Percentiles rank a stretch among this genome's conserved stretches.
These are phyloP conservation scores for Lachnellula hyalina DNA, from an alignment of 2,329 filamentous ascomycete genomes.

Conservation along the genomic window DNA sequence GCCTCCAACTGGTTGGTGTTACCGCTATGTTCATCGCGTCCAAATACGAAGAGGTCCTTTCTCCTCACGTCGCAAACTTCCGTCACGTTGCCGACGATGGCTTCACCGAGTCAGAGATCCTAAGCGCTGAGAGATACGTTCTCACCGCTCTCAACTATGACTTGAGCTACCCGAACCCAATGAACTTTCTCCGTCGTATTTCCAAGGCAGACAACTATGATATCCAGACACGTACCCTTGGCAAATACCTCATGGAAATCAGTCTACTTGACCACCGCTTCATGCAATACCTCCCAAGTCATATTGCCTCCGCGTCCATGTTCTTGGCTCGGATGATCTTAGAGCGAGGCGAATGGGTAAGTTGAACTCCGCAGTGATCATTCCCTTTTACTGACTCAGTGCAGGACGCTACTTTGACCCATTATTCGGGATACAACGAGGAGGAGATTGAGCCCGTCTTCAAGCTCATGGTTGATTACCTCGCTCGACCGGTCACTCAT, in stretches of 20 bases:
- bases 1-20: constrained; percentile 92
- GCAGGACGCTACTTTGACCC: constrained; percentile 75
- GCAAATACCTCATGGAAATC: constrained; percentile 97
- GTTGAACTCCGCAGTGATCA: constrained; percentile 30
- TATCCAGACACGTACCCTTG: constrained; percentile 92
- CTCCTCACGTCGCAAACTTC: constrained; percentile 95
- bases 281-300: constrained; percentile 82
- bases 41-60: constrained; percentile 98
- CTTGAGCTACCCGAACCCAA: constrained; percentile 96
- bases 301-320: constrained; percentile 89
- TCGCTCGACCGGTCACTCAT: constrained; percentile 82
- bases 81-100: constrained; percentile 94
- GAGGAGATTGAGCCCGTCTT: constrained; percentile 91
- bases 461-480: constrained; percentile 92
- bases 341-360: constrained; percentile 85
- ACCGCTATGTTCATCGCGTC: constrained; percentile 99
- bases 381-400: constrained; percentile 24
- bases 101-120: constrained; percentile 89
- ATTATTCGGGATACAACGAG: constrained; percentile 91
- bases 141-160: constrained; percentile 91
- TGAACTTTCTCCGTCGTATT: constrained; percentile 98
- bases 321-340: constrained; percentile 88
- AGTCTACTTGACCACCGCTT: constrained; percentile 93
- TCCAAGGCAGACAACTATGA: constrained; percentile 99
- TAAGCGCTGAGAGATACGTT: constrained; percentile 94